phyloP scores from a whole-genome alignment of 352 stramenopile species.

The Phytophthora palmivora region DNA sequence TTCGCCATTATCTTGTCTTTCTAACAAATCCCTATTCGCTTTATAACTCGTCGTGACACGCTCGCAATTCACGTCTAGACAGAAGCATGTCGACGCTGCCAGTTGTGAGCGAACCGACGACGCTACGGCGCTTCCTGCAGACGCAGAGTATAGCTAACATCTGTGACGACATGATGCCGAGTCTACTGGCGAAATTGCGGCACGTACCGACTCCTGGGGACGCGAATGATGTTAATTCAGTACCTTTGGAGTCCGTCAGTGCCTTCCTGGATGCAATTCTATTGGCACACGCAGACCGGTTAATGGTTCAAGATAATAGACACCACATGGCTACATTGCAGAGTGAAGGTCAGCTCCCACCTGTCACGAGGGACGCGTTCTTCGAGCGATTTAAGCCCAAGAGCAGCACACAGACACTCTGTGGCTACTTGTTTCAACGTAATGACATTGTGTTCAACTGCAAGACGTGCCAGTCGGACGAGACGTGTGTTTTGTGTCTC shows the following conservation, averaged over 20 bases:
- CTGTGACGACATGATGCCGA: slow-evolving; percentile 20
- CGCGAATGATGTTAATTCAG: slow-evolving; percentile 12
- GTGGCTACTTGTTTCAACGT: slow-evolving; percentile 96
- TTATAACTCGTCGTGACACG: not conserved
- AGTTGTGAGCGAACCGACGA: slow-evolving; percentile 5
- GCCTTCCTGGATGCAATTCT: slow-evolving; percentile 65
- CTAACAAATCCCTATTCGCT: not conserved
- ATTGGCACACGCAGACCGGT: slow-evolving; percentile 40
- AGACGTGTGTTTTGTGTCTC: slow-evolving; percentile 98
- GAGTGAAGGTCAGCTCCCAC: slow-evolving; percentile 17
- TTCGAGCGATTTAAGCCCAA: slow-evolving; percentile 68
- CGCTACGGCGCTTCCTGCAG: slow-evolving; percentile 35
- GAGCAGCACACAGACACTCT: slow-evolving; percentile 71
- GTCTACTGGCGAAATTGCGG: slow-evolving; percentile 32
- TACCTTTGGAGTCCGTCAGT: slow-evolving; percentile 36
- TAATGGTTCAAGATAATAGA: slow-evolving; percentile 14
- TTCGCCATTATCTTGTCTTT: slow-evolving; percentile 4
- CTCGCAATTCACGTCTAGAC: slow-evolving; percentile 1
- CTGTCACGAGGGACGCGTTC: slow-evolving; percentile 58
- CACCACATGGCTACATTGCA: slow-evolving; percentile 15
- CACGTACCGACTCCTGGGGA: slow-evolving; percentile 11
- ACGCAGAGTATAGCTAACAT: slow-evolving; percentile 20
- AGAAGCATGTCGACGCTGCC: slow-evolving; percentile 15
- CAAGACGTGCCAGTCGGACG: slow-evolving; percentile 97
- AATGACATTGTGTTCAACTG: slow-evolving; percentile 99